phyloP scores from a whole-genome alignment of 202 grass and related monocot species.

The Panicum hallii region DNA sequence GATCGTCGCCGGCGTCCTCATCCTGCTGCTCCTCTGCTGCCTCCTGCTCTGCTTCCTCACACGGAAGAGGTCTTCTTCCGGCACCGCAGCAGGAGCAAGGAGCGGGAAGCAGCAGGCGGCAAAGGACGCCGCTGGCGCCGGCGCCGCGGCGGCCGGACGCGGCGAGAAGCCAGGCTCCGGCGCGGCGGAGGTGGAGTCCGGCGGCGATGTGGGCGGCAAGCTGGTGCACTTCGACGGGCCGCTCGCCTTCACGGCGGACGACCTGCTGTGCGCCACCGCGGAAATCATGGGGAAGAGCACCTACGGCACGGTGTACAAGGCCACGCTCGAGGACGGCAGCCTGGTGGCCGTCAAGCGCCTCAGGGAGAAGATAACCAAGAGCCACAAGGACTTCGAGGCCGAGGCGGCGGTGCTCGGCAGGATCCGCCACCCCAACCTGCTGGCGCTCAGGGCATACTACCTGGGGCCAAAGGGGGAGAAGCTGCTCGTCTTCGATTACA shows the following conservation, averaged over 20 bases:
- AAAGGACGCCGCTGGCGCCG: background rate
- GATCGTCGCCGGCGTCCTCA: conserved; percentile 24
- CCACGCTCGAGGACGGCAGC: conserved; percentile 28
- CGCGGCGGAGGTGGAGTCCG: conserved; percentile 17
- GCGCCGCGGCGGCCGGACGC: background rate
- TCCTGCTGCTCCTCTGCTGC: conserved; percentile 65
- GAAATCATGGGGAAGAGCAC: conserved; percentile 39
- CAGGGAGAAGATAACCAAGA: conserved; percentile 41
- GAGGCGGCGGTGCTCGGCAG: conserved; percentile 51
- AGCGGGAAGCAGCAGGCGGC: background rate
- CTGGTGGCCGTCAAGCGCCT: conserved; percentile 17
- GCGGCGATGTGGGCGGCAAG: conserved; percentile 53
- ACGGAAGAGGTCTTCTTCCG: background rate
- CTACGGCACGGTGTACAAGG: conserved; percentile 28
- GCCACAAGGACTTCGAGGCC: conserved; percentile 22
- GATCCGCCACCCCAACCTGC: conserved; percentile 58
- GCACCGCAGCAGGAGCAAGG: background rate
- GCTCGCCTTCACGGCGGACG: conserved; percentile 62
- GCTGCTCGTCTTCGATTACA: conserved; percentile 50
- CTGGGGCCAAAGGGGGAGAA: conserved; percentile 75
- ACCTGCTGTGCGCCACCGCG: conserved; percentile 46
- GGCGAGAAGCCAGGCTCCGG: background rate
- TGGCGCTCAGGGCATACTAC: conserved; percentile 64
- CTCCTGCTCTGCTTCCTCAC: conserved; percentile 55
- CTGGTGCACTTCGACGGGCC: conserved; percentile 72